These are phyloP conservation scores for Pseudogymnoascus sp. DNA, from an alignment of 2,329 filamentous ascomycete species.

Conservation along the genomic window DNA sequence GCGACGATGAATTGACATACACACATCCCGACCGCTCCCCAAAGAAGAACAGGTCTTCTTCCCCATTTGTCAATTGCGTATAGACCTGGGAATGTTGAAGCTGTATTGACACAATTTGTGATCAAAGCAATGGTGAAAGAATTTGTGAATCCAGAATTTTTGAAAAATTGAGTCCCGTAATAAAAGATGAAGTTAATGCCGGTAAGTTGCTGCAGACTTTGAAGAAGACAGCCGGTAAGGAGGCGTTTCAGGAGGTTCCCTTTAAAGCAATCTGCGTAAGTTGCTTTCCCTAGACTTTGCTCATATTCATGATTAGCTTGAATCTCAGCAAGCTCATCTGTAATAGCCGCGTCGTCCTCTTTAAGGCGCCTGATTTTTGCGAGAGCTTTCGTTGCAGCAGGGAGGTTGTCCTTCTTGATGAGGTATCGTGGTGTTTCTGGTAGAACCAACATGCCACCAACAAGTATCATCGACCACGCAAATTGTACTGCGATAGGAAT, in stretches of 20 bases:
- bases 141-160: slow-evolving; percentile 48
- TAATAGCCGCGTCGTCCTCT: slow-evolving; percentile 62
- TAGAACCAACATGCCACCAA: slow-evolving; percentile 58
- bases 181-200: slow-evolving; percentile 73
- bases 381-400: slow-evolving; percentile 58
- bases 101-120: slow-evolving; percentile 67
- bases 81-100: slow-evolving; percentile 65
- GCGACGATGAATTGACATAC: slow-evolving; percentile 57
- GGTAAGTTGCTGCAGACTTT: slow-evolving; percentile 72
- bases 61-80: slow-evolving; percentile 70
- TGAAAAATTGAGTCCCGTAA: slow-evolving; percentile 67
- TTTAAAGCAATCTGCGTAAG: slow-evolving; percentile 52
- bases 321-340: slow-evolving; percentile 70
- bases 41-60: slow-evolving; percentile 62
- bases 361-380: slow-evolving; percentile 66
- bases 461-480: slow-evolving; percentile 61
- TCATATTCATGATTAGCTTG: slow-evolving; percentile 69
- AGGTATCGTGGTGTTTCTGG: slow-evolving; percentile 72
- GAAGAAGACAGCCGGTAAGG: slow-evolving; percentile 63
- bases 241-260: slow-evolving; percentile 62
- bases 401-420: slow-evolving; percentile 60
- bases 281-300: slow-evolving; percentile 52
- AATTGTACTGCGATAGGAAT: slow-evolving; percentile 71
- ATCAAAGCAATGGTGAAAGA: slow-evolving; percentile 66
- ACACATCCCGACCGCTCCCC: slow-evolving; percentile 68